These are phyloP conservation scores for Pseudogymnoascus sp. DNA, from an alignment of 2,329 filamentous ascomycete genomes.

Conservation along the genomic window DNA sequence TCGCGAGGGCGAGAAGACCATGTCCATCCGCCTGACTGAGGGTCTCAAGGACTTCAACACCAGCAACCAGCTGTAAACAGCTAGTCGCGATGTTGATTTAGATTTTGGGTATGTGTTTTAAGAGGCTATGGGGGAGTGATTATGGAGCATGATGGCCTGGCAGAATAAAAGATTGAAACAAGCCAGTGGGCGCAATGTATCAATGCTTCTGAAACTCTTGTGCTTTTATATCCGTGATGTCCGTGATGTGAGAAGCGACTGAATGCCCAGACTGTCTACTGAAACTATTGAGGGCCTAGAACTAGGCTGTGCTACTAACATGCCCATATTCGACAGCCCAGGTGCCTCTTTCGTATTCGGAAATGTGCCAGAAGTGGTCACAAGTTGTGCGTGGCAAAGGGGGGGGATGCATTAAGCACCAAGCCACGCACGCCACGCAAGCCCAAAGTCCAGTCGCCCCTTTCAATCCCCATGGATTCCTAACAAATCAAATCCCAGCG, in stretches of 20 bases:
- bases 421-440: neutral
- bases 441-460: neutral
- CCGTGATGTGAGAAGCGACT: neutral
- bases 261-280: neutral
- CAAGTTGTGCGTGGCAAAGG: neutral
- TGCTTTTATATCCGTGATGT: neutral
- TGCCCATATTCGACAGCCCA: neutral
- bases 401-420: neutral
- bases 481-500: neutral
- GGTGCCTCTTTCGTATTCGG: neutral
- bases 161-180: neutral
- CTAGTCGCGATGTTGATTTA: neutral
- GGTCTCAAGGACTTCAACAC: constrained; percentile 91
- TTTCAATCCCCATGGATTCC: neutral
- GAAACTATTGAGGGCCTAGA: neutral
- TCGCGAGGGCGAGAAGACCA: constrained; percentile 94
- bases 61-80: constrained; percentile 61
- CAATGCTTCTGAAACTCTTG: neutral
- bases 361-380: neutral
- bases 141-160: constrained; percentile 2
- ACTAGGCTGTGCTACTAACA: neutral
- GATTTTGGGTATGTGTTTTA: neutral
- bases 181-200: constrained; percentile 1
- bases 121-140: neutral
- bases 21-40: constrained; percentile 70